Evolutionary conservation across 331 rosid genomes (phyloP), one percentile per base, ranked within the genome.

Genomic region (Saraca asoca): DNA sequence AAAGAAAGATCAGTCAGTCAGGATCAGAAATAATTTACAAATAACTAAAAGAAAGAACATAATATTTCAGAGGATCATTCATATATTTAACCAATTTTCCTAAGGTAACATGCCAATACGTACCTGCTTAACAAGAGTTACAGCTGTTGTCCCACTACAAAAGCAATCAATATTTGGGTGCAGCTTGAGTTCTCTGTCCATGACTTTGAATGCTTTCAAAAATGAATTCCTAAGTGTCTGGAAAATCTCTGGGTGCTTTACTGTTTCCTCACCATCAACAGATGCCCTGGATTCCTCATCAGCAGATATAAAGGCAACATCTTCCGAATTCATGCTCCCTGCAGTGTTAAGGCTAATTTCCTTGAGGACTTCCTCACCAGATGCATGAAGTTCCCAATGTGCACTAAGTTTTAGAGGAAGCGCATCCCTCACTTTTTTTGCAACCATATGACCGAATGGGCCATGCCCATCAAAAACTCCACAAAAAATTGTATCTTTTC

Each of bases 381-480:
- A 72, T 73, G 55, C 64, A 81, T 66, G 83, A 38, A 69, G 75
- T 73, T 90, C 97, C 99, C 96, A 94, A 64, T 88, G 86, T 20
- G 95, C 75, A 74, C 88, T 94, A 83, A 94, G 81, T 58, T 79
- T 90, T 60, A 94, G 80, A 64, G 99, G 99, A 71, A 94, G 96
- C 60, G 91, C 83, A 83, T 94, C 99, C 86, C 99, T 86, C 85
- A 94, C 99, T 82, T 81, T 90, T 82, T 86, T 94, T 24, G 99
- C 99, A 58, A 94, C 99, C 99, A 94, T 82, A 78, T 94, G 99
- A 56, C 99, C 99, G 65, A 18, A 94, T 0, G 99, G 99, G 53
- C 99, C 99, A 9, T 94, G 99, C 35, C 99, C 99, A 75, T 94
- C 99, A 58, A 94, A 94, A 78, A 94, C 99, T 43, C 99, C 99